Percentiles rank a stretch among this genome's conserved stretches.
These are phyloP conservation scores for Melastoma malabathricum DNA, from an alignment of 345 rosid genomes.

Conservation along the genomic window DNA sequence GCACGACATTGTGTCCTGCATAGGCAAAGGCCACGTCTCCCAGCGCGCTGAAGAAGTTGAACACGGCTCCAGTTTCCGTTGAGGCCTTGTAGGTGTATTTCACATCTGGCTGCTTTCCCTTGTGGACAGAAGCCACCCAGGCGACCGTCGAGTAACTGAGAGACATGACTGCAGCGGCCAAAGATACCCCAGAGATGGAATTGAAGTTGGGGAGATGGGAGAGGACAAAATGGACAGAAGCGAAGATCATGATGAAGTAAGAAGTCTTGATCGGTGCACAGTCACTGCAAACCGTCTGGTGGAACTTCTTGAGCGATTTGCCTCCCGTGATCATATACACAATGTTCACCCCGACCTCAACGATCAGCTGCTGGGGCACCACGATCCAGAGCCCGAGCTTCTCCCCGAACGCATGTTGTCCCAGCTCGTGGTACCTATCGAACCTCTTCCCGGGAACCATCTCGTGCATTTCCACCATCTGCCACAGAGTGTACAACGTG, in stretches of 20 bases:
- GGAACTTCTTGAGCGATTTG: constrained; percentile 60
- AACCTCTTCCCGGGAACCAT: constrained; percentile 64
- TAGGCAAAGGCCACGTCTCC: constrained; percentile 78
- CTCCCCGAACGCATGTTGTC: constrained; percentile 64
- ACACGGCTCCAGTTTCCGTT: constrained; percentile 19
- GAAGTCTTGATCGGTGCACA: constrained; percentile 38
- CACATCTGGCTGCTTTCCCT: constrained; percentile 33
- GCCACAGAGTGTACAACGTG: constrained; percentile 76
- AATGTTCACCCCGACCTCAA: constrained; percentile 51
- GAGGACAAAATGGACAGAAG: constrained; percentile 51
- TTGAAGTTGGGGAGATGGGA: constrained; percentile 72
- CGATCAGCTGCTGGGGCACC: constrained; percentile 63
- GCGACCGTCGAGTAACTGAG: constrained; percentile 65
- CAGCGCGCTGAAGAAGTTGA: constrained; percentile 53
- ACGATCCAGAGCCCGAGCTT: constrained; percentile 74
- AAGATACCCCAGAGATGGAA: constrained; percentile 44
- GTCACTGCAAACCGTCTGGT: constrained; percentile 31
- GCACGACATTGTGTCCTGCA: constrained; percentile 72
- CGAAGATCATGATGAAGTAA: constrained; percentile 63
- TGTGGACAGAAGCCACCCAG: constrained; percentile 34
- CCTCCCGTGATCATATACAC: constrained; percentile 86
- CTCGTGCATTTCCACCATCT: constrained; percentile 89
- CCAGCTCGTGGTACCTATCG: constrained; percentile 72
- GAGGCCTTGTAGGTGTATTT: constrained; percentile 39
- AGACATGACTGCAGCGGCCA: constrained; percentile 84